Evolutionary conservation across 2,329 filamentous ascomycete species (phyloP).

Genomic region (Pseudogymnoascus sp.): DNA sequence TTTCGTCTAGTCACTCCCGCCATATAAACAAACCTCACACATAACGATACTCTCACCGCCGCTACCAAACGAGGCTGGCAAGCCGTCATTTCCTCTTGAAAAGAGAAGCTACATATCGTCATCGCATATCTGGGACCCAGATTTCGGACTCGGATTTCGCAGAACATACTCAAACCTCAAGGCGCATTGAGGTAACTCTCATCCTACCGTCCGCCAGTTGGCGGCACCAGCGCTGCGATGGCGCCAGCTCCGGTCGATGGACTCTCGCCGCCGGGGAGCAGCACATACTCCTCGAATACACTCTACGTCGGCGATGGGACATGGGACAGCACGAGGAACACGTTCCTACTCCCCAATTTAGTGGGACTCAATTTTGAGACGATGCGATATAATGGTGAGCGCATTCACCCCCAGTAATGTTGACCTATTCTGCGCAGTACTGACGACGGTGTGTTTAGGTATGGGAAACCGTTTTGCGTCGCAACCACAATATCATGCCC

Average conservation of each 20-base stretch:
- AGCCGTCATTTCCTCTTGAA: not conserved
- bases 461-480: constrained; percentile 75
- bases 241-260: constrained; percentile 20
- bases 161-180: not conserved
- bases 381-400: constrained; percentile 73
- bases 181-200: not conserved
- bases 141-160: constrained; percentile 1
- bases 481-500: constrained; percentile 58
- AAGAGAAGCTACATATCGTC: not conserved
- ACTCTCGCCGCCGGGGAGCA: constrained; percentile 54
- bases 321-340: constrained; percentile 71
- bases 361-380: constrained; percentile 70
- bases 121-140: constrained; percentile 2
- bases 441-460: constrained; percentile 37
- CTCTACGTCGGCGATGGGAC: constrained; percentile 74
- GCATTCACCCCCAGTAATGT: not conserved
- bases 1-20: not conserved
- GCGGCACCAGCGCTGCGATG: constrained; percentile 6
- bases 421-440: not conserved
- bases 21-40: not conserved
- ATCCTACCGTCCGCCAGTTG: constrained; percentile 6
- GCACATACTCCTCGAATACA: constrained; percentile 65
- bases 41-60: constrained; percentile 2
- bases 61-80: not conserved
- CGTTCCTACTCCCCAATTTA: constrained; percentile 70